These are phyloP conservation scores for Backusella mclennaniae DNA, from an alignment of 192 early-diverging fungal species.

Conservation along the genomic window DNA sequence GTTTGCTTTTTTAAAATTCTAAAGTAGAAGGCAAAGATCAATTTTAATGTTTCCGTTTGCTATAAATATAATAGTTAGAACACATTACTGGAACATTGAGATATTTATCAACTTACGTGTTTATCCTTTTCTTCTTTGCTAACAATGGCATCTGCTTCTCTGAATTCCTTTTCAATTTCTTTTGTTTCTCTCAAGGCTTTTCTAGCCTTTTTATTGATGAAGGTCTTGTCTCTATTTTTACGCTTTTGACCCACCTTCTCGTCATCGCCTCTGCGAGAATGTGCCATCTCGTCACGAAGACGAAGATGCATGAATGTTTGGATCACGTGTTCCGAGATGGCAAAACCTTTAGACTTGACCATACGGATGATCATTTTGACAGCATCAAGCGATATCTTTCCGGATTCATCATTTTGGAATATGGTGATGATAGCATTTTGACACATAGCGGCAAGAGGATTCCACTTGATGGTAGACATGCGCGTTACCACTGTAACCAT, in stretches of 20 bases:
- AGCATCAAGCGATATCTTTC: conserved; percentile 83
- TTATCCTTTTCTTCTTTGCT: conserved; percentile 80
- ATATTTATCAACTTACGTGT: conserved; percentile 41
- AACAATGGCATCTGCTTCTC: conserved; percentile 89
- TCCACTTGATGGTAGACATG: conserved; percentile 60
- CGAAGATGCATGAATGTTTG: conserved; percentile 79
- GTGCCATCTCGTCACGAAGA: conserved; percentile 78
- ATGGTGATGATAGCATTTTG: conserved; percentile 75
- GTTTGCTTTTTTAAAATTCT: conserved; percentile 87
- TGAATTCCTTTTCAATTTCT: conserved; percentile 76
- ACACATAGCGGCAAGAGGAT: conserved; percentile 67
- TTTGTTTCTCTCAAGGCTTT: conserved; percentile 74
- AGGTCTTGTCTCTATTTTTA: conserved; percentile 54
- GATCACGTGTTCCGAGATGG: conserved; percentile 67
- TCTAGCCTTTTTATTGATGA: conserved; percentile 63
- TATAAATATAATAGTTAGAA: conserved; percentile 32
- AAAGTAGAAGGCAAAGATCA: conserved; percentile 94
- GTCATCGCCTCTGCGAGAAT: conserved; percentile 46
- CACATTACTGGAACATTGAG: neutral
- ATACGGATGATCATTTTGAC: conserved; percentile 82
- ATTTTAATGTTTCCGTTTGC: conserved; percentile 92
- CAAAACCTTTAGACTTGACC: conserved; percentile 79
- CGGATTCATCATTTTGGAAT: conserved; percentile 83
- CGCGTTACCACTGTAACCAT: conserved; percentile 79
- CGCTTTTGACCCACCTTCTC: conserved; percentile 49